Base-by-base conservation (phyloP, 441 rosid species). In the Pelargonium australe region DNA sequence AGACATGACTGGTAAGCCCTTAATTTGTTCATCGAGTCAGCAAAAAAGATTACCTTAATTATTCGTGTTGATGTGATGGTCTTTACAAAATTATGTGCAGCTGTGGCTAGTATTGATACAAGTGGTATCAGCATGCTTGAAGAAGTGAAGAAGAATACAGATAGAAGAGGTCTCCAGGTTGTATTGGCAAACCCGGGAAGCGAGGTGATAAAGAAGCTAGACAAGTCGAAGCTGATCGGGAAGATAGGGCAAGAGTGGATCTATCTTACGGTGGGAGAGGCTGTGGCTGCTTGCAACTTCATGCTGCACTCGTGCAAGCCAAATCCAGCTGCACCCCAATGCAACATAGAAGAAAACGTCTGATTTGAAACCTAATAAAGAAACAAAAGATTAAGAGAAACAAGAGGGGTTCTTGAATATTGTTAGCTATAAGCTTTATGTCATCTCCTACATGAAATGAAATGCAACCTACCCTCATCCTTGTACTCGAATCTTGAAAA, bases 41-140 rank as follows among this genome's bases (percentile, higher is more conserved):
- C 57, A n/a, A 51, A 13, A 51, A 4, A 65, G 19, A 40, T 40
- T 7, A 7, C 44, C 44, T 40, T 40, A 40, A n/a, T n/a, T n/a
- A 20, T 40, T 63, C 2, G 2, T 10, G 53, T 45, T 14, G 31
- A 67, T 71, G 3, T 17, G 43, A 25, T 64, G 8, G 7, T 3
- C 1, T 3, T 57, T 58, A 11, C 5, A 63, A 63, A 64, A 20
- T 34, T 34, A 34, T 5, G 7, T 66, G 43, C 85, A 86, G 90
- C 78, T 49, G 82, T 80, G 13, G 85, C 82, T 44, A 78, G 87
- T 76, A 84, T 86, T 4, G 90, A 86, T 70, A 82, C 87, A 1
- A 86, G 87, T 25, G 90, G 90, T 13, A 73, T 86, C 66, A 81
- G 86, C 78, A 80, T 82, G 90, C 76, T 86, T 4, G 83, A 82